A percentile compares a stretch with the other conserved stretches of the same genome.
Conservation (phyloP, 805 yeast genomes). For the Saturnispora galanensis region DNA sequence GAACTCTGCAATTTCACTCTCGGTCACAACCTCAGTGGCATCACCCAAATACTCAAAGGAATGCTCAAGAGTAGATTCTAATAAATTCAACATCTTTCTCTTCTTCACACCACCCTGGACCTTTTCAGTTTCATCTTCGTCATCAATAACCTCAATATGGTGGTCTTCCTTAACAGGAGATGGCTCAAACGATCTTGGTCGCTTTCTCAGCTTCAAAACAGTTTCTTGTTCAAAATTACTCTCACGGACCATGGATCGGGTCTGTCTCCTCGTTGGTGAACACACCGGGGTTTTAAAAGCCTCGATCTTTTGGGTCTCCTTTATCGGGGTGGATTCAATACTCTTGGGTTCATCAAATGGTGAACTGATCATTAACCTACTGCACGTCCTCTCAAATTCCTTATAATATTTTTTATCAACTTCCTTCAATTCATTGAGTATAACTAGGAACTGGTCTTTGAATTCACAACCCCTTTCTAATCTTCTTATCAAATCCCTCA, state of each 20-base stretch:
- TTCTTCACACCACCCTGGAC: background rate
- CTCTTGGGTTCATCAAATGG: background rate
- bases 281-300: no score
- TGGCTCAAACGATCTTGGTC: conserved; percentile 7
- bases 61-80: background rate
- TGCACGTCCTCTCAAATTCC: background rate
- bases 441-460: background rate
- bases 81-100: background rate
- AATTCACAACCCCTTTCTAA: background rate
- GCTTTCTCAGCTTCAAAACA: conserved; percentile 4
- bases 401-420: background rate
- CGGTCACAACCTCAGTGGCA: background rate
- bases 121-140: background rate
- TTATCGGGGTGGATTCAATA: background rate
- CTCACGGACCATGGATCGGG: conserved; percentile 2
- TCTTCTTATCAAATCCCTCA: background rate
- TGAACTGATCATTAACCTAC: background rate
- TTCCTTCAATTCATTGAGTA: background rate
- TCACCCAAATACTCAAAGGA: background rate
- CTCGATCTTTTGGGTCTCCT: background rate
- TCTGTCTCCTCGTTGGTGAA: conserved; percentile 3
- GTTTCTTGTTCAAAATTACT: conserved; percentile 3
- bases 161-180: conserved; percentile 1
- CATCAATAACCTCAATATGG: background rate
- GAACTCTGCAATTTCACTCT: background rate